A percentile compares a stretch with the other conserved stretches of the same genome.
These are phyloP conservation scores for Diutina sp. DNA, from an alignment of 1,139 yeast genomes.

Conservation along the genomic window DNA sequence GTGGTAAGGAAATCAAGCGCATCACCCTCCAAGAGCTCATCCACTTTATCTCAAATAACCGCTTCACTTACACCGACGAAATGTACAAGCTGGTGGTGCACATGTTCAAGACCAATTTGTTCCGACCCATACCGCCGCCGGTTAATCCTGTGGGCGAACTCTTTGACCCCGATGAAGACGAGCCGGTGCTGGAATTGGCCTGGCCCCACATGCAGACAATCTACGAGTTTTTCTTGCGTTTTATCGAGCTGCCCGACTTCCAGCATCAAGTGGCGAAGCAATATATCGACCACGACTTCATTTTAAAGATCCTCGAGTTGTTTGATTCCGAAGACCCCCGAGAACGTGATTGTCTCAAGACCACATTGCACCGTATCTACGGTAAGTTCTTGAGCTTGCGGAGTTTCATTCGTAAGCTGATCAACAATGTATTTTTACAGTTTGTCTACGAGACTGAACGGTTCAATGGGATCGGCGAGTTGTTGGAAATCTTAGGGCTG, in stretches of 20 bases:
- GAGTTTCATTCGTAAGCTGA: conserved; percentile 83
- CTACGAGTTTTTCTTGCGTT: conserved; percentile 84
- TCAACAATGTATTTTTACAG: conserved; percentile 83
- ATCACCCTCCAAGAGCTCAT: conserved; percentile 79
- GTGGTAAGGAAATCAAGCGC: conserved; percentile 87
- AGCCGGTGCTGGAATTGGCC: conserved; percentile 89
- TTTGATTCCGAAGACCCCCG: conserved; percentile 96
- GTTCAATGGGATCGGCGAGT: conserved; percentile 92
- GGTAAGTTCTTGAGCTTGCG: conserved; percentile 89
- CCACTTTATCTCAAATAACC: conserved; percentile 70
- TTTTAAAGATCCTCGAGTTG: conserved; percentile 65
- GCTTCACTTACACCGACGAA: conserved; percentile 79
- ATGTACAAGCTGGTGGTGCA: conserved; percentile 81
- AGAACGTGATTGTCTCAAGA: conserved; percentile 89
- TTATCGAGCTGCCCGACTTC: conserved; percentile 90
- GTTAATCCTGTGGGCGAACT: conserved; percentile 94
- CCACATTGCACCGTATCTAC: conserved; percentile 88
- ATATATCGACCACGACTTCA: conserved; percentile 84
- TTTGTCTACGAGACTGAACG: conserved; percentile 92
- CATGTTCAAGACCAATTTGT: conserved; percentile 81
- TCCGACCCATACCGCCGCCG: conserved; percentile 96
- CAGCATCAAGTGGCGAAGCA: conserved; percentile 89
- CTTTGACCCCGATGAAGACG: conserved; percentile 97
- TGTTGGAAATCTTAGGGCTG: conserved; percentile 87
- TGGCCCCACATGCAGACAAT: conserved; percentile 99